A percentile compares a stretch with the other conserved stretches of the same genome.
Conservation (phyloP, 2,329 filamentous ascomycete species). For the Cladosporium sp. region DNA sequence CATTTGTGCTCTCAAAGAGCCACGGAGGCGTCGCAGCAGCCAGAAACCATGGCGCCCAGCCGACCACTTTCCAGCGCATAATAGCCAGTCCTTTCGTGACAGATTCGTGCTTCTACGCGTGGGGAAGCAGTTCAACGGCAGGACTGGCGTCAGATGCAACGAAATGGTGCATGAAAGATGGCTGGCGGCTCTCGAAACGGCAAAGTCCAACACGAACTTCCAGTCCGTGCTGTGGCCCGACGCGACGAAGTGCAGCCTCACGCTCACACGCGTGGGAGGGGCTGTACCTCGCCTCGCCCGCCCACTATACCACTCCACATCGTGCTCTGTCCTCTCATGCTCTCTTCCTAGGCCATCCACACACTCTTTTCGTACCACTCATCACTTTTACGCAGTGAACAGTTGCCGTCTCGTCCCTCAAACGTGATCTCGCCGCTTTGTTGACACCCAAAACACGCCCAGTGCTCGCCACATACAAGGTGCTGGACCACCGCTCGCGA, state of each 20-base stretch:
- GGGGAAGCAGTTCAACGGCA: conserved; percentile 10
- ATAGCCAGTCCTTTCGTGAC: conserved; percentile 20
- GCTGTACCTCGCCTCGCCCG: background rate
- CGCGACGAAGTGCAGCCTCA: conserved; percentile 16
- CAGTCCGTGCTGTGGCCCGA: conserved; percentile 12
- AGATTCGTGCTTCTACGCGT: conserved; percentile 17
- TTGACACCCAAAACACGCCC: conserved; percentile 20
- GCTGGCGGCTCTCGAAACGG: conserved; percentile 15
- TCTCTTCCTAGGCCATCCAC: conserved; percentile 11
- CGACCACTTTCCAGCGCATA: background rate
- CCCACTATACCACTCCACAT: conserved; percentile 5
- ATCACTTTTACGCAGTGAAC: background rate
- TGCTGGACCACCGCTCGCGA: conserved; percentile 16
- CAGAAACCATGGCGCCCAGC: background rate
- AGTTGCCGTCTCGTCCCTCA: background rate
- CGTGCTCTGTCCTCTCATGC: conserved; percentile 1
- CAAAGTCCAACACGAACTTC: conserved; percentile 13
- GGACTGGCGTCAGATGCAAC: conserved; percentile 15
- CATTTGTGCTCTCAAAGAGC: background rate
- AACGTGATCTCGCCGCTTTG: conserved; percentile 8
- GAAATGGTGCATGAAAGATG: conserved; percentile 15
- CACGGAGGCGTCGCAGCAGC: background rate
- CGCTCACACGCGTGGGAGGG: conserved; percentile 11
- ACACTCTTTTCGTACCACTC: background rate
- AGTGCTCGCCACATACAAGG: background rate